A percentile compares a stretch with the other conserved stretches of the same genome.
phyloP scores from a whole-genome alignment of 2,329 filamentous ascomycete genomes.

The Arthrinium phaeospermum region DNA sequence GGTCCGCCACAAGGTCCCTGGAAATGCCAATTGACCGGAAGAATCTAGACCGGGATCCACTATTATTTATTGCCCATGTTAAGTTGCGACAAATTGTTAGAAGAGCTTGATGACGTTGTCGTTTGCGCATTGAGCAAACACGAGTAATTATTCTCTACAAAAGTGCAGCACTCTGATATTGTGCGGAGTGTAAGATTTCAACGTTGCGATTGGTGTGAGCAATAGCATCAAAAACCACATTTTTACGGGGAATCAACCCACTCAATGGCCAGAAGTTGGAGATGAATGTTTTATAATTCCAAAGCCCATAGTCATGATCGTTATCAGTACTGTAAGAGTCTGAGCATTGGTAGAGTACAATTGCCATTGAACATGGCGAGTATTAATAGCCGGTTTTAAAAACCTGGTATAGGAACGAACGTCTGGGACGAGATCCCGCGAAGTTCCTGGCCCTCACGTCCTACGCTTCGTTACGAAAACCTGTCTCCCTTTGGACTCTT shows the following conservation, averaged over 20 bases:
- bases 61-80: background rate
- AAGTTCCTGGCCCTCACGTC: background rate
- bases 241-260: background rate
- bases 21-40: background rate
- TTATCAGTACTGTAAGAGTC: background rate
- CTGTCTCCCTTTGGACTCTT: slow-evolving; percentile 83
- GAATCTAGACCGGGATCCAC: slow-evolving; percentile 1
- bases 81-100: background rate
- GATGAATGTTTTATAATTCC: slow-evolving; percentile 2
- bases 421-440: background rate
- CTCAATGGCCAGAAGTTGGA: background rate
- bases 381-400: background rate
- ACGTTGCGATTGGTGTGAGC: background rate
- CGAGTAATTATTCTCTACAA: background rate
- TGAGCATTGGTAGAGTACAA: background rate
- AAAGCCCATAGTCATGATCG: slow-evolving; percentile 7
- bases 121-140: background rate
- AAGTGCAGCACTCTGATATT: background rate
- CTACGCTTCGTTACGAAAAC: slow-evolving; percentile 64
- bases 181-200: background rate
- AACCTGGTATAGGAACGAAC: background rate
- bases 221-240: background rate
- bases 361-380: background rate
- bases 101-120: slow-evolving; percentile 7
- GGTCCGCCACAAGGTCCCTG: background rate